Base-by-base conservation (phyloP, 495 filamentous ascomycete genomes). In the Xylaria acuta region DNA sequence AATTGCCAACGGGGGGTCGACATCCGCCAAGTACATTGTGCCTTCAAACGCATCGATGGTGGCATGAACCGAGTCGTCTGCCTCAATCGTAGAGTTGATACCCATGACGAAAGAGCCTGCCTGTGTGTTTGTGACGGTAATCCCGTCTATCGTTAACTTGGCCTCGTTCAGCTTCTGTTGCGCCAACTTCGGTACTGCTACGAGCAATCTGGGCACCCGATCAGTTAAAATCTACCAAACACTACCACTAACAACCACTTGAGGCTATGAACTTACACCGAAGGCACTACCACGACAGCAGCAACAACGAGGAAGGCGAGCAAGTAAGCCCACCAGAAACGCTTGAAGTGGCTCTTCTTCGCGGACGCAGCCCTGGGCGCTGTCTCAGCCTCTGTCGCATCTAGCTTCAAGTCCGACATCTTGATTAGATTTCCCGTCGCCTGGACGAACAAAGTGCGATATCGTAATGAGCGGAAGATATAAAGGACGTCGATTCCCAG, bases 311-410 rank as follows among this genome's bases (percentile, higher is more conserved):
- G 78, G 74, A 93, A 81, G 36, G 85, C 75, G 71, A 92, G 85
- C 71, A 93, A 75, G 77, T 93, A 87, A 74, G 84, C 80, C 93
- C 92, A 95, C 92, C 92, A 95, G 74, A 88, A 93, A 74, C 83
- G 79, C 64, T 66, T 74, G 71, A 82, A 84, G 74, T 87, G 85
- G n/a, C 81, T 79, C 59, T 70, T 77, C 62, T 38, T 72, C 30
- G 34, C 8, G 18, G 69, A n/a, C 47, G 47, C 34, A 45, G 36
- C 32, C 22, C 7, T 12, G 12, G 60, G 41, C 36, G 22, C 41
- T 27, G 8, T 66, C 38, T 32, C 47, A 25, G 14, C 11, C 25
- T 56, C 43, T 12, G 60, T 9, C 16, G 47, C 0, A 34, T 64
- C 14, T 43, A n/a, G n/a, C 36, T 56, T 71, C 18, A 5, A 25